Evolutionary conservation across 2,329 filamentous ascomycete species (phyloP).

Genomic region (Neophaeococcomyces aloes): DNA sequence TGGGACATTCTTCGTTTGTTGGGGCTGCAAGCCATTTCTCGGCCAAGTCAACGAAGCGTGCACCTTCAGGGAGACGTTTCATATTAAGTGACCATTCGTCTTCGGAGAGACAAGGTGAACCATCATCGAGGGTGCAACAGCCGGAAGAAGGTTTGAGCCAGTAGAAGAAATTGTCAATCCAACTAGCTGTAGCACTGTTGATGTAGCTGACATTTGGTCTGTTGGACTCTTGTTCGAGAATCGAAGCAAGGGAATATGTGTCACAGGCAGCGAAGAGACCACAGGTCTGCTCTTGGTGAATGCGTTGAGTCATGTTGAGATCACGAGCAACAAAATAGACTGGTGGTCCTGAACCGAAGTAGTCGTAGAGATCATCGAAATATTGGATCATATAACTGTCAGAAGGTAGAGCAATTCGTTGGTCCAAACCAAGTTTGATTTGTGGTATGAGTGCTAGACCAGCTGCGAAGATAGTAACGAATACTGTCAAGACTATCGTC

Average conservation of each 20-base stretch:
- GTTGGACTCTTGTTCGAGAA: constrained; percentile 90
- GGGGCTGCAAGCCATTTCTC: constrained; percentile 71
- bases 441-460: constrained; percentile 74
- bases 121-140: constrained; percentile 58
- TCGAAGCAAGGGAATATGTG: constrained; percentile 70
- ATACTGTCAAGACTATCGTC: constrained; percentile 62
- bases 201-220: constrained; percentile 80
- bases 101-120: constrained; percentile 65
- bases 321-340: constrained; percentile 89
- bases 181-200: constrained; percentile 77
- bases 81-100: constrained; percentile 84
- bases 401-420: constrained; percentile 85
- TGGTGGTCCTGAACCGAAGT: constrained; percentile 81
- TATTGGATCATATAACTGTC: constrained; percentile 93
- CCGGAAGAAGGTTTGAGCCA: constrained; percentile 87
- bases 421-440: constrained; percentile 79
- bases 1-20: constrained; percentile 71
- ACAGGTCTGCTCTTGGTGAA: constrained; percentile 75
- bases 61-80: constrained; percentile 79
- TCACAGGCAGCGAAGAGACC: constrained; percentile 85
- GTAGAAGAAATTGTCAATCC: constrained; percentile 92
- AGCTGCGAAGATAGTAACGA: constrained; percentile 78
- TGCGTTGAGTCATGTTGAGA: constrained; percentile 64
- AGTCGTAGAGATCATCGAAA: constrained; percentile 90
- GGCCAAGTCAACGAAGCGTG: constrained; percentile 83